Evolutionary conservation across 495 filamentous ascomycete species (phyloP).

Genomic region (Aspergillus hancockii): DNA sequence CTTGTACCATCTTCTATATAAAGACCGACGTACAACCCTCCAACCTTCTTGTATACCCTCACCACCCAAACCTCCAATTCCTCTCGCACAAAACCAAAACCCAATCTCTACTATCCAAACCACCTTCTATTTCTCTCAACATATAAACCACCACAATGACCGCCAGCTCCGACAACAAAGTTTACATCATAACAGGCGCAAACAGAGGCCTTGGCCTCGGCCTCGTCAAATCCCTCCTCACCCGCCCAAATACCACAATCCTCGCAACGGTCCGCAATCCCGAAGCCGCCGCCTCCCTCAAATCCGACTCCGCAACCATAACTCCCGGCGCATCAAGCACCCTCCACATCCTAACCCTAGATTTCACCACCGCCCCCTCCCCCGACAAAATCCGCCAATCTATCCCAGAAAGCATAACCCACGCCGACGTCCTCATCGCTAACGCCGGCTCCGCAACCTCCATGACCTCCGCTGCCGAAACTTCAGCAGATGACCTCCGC

Average conservation of each 20-base stretch:
- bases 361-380: conserved; percentile 26
- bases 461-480: conserved; percentile 19
- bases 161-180: background rate
- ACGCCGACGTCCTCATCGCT: conserved; percentile 51
- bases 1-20: no score
- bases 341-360: conserved; percentile 45
- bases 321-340: conserved; percentile 30
- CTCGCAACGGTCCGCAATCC: conserved; percentile 41
- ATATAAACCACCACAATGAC: background rate
- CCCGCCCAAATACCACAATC: background rate
- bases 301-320: conserved; percentile 16
- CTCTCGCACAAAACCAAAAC: no score
- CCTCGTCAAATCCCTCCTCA: conserved; percentile 24
- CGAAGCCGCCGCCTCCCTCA: conserved; percentile 20
- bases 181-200: conserved; percentile 28
- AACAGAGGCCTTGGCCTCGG: conserved; percentile 55
- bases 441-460: conserved; percentile 44
- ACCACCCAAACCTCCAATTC: no score
- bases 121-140: background rate
- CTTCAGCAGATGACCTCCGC: conserved; percentile 26
- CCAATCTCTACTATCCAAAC: background rate
- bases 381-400: conserved; percentile 16
- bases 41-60: no score
- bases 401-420: conserved; percentile 19
- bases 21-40: no score